Evolutionary conservation across 805 yeast genomes (phyloP).

Genomic region (Kuraishia ogatae): DNA sequence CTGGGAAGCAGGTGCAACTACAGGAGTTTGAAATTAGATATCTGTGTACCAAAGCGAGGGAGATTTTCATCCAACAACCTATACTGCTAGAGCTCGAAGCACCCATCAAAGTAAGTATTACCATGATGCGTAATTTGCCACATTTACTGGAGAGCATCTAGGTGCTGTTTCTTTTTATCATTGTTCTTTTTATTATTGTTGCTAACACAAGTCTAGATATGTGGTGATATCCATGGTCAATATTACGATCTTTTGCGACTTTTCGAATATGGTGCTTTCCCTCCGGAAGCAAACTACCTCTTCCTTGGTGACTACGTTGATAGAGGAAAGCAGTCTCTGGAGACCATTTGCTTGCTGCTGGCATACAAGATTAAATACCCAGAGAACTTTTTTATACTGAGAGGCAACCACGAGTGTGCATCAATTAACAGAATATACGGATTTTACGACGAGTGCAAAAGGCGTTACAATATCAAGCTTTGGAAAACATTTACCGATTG

Average conservation of each 20-base stretch:
- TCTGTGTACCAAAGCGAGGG: slow-evolving; percentile 96
- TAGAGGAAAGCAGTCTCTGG: slow-evolving; percentile 96
- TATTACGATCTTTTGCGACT: slow-evolving; percentile 91
- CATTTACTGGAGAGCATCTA: neutral
- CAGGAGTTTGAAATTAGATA: slow-evolving; percentile 92
- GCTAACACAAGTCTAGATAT: slow-evolving; percentile 32
- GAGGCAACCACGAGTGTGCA: slow-evolving; percentile 99
- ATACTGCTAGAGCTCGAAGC: slow-evolving; percentile 93
- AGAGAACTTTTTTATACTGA: slow-evolving; percentile 89
- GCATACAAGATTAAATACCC: slow-evolving; percentile 98
- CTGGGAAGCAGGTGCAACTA: slow-evolving; percentile 92
- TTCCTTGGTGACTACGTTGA: slow-evolving; percentile 97
- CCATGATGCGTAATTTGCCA: neutral
- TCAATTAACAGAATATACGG: slow-evolving; percentile 97
- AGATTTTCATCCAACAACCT: slow-evolving; percentile 96
- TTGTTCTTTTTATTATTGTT: neutral
- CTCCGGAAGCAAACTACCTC: slow-evolving; percentile 95
- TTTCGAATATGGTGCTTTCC: slow-evolving; percentile 98
- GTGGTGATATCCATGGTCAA: slow-evolving; percentile 99
- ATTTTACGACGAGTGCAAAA: slow-evolving; percentile 95
- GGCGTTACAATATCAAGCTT: slow-evolving; percentile 95
- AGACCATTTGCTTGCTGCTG: slow-evolving; percentile 86
- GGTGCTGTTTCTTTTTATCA: neutral
- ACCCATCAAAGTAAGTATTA: slow-evolving; percentile 72
- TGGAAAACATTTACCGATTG: slow-evolving; percentile 99